These are phyloP conservation scores for Pestalotiopsis sp. DNA, from an alignment of 2,329 filamentous ascomycete genomes.

Conservation along the genomic window DNA sequence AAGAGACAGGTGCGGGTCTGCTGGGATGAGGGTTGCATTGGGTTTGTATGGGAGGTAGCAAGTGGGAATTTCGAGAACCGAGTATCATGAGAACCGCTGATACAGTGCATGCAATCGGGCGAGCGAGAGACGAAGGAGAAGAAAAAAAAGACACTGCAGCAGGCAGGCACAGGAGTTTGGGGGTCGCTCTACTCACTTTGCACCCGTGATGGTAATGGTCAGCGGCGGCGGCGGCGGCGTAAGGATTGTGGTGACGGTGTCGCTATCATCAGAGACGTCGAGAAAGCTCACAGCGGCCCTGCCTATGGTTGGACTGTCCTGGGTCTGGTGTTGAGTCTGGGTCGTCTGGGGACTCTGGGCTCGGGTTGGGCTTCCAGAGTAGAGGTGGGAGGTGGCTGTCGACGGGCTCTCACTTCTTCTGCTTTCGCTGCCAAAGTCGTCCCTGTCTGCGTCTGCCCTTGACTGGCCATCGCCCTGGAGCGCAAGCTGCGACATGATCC, in stretches of 20 bases:
- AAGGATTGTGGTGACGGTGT: not conserved
- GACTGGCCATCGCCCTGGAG: constrained; percentile 44
- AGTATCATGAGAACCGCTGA: not conserved
- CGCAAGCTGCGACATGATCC: constrained; percentile 58
- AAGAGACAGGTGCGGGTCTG: constrained; percentile 12
- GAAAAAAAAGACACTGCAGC: not conserved
- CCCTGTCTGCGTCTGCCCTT: not conserved
- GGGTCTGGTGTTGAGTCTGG: constrained; percentile 26
- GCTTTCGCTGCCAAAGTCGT: not conserved
- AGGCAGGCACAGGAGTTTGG: not conserved
- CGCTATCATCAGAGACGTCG: constrained; percentile 10
- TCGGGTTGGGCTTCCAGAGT: constrained; percentile 9
- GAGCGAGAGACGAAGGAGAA: not conserved
- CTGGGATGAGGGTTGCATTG: constrained; percentile 10
- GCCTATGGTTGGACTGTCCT: constrained; percentile 53
- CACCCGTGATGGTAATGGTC: constrained; percentile 22
- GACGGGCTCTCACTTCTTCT: constrained; percentile 31
- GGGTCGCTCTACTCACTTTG: constrained; percentile 18
- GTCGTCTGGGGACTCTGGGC: constrained; percentile 10
- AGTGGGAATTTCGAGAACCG: not conserved
- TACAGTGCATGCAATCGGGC: not conserved
- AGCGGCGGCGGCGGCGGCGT: constrained; percentile 25
- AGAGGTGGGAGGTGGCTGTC: constrained; percentile 15
- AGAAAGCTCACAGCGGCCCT: constrained; percentile 35
- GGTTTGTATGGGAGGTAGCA: constrained; percentile 3